phyloP scores from a whole-genome alignment of 1,284 basidiomycete genomes.

The Spongispora temasekensis region DNA sequence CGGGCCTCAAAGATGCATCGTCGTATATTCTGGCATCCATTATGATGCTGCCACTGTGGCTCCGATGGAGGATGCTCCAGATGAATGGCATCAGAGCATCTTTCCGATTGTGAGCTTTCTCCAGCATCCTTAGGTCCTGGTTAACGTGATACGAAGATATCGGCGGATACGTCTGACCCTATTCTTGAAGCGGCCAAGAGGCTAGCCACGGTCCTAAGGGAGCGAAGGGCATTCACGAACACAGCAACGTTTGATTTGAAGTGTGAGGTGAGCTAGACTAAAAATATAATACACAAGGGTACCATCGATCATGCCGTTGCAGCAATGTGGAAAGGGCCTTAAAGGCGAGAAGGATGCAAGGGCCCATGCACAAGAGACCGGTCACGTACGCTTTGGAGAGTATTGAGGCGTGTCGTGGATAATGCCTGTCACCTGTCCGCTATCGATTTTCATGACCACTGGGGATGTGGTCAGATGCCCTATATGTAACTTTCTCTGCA shows the following conservation, averaged over 20 bases:
- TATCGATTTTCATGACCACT: slow-evolving; percentile 69
- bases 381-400: slow-evolving; percentile 88
- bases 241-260: slow-evolving; percentile 87
- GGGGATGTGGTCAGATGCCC: slow-evolving; percentile 86
- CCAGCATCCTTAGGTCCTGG: slow-evolving; percentile 6
- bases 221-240: slow-evolving; percentile 88
- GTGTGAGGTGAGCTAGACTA: too few species aligned
- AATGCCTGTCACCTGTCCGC: slow-evolving; percentile 34
- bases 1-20: slow-evolving; percentile 52
- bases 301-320: slow-evolving; percentile 34
- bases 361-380: slow-evolving; percentile 85
- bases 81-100: slow-evolving; percentile 87
- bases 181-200: slow-evolving; percentile 68
- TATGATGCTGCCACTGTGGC: slow-evolving; percentile 88
- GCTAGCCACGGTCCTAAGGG: too few species aligned
- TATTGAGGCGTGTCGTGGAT: too few species aligned
- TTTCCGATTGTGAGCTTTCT: slow-evolving; percentile 60
- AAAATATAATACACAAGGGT: slow-evolving; percentile 3
- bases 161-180: slow-evolving; percentile 46
- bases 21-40: slow-evolving; percentile 93
- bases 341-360: slow-evolving; percentile 93
- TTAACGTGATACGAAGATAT: slow-evolving; percentile 27
- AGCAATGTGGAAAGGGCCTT: slow-evolving; percentile 77
- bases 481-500: slow-evolving; percentile 68
- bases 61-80: slow-evolving; percentile 70